Evolutionary conservation across 2,329 filamentous ascomycete species (phyloP).

Genomic region (Diaporthe destruens): DNA sequence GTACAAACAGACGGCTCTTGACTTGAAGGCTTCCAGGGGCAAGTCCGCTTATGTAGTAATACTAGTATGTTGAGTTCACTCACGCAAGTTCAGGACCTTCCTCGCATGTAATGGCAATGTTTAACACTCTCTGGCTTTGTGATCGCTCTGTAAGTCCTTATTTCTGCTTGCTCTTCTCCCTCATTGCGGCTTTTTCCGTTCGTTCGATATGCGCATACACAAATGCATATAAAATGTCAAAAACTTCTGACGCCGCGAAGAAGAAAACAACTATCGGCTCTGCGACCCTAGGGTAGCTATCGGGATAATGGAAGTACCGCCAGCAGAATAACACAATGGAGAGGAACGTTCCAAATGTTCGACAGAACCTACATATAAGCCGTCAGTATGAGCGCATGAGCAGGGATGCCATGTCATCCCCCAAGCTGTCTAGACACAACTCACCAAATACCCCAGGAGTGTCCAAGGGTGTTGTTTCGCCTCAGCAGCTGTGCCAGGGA

Average conservation of each 20-base stretch:
- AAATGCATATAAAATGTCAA: constrained; percentile 32
- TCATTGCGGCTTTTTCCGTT: background rate
- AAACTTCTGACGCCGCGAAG: background rate
- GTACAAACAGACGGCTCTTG: no score
- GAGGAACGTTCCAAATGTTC: constrained; percentile 22
- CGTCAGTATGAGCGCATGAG: background rate
- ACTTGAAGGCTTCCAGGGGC: no score
- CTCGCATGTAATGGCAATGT: background rate
- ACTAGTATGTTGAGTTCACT: background rate
- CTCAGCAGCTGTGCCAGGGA: constrained; percentile 39
- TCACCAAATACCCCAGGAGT: constrained; percentile 40
- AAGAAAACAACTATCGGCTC: constrained; percentile 35
- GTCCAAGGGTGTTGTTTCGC: constrained; percentile 37
- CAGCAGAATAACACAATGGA: constrained; percentile 33
- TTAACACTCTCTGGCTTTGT: background rate
- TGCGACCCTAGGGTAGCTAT: constrained; percentile 34
- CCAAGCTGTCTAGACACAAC: background rate
- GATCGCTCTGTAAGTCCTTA: background rate
- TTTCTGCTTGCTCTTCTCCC: background rate
- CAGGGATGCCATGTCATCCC: background rate
- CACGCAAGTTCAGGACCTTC: background rate
- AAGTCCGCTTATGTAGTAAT: no score
- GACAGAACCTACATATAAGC: constrained; percentile 11
- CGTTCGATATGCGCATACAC: constrained; percentile 17
- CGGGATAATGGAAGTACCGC: constrained; percentile 37